A percentile compares a stretch with the other conserved stretches of the same genome.
These are phyloP conservation scores for Xerocomus amazonicus DNA, from an alignment of 1,284 basidiomycete species.

Conservation along the genomic window DNA sequence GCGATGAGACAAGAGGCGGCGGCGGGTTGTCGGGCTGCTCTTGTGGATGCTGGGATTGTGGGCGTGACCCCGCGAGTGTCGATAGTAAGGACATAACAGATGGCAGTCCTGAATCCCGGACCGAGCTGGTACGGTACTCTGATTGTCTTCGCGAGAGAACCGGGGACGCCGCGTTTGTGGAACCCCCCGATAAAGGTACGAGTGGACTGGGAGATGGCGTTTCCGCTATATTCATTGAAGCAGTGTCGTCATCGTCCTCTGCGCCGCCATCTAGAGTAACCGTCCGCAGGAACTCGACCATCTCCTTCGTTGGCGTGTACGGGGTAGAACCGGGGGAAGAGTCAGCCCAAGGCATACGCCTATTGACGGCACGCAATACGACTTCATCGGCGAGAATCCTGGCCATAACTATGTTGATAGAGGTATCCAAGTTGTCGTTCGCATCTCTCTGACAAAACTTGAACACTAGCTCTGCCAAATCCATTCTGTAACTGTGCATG, in stretches of 20 bases:
- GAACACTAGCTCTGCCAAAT: constrained; percentile 57
- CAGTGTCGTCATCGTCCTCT: constrained; percentile 41
- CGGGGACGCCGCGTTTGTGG: constrained; percentile 44
- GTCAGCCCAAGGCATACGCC: constrained; percentile 31
- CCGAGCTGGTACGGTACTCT: constrained; percentile 39
- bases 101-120: constrained; percentile 44
- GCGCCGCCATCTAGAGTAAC: constrained; percentile 37
- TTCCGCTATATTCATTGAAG: constrained; percentile 37
- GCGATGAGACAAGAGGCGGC: constrained; percentile 26
- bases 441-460: constrained; percentile 47
- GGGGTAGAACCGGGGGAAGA: constrained; percentile 24
- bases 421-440: constrained; percentile 27
- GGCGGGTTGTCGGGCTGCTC: constrained; percentile 30
- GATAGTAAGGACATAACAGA: constrained; percentile 63
- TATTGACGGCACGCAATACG: constrained; percentile 43
- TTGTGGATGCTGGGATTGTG: constrained; percentile 48
- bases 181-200: constrained; percentile 29
- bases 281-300: constrained; percentile 39
- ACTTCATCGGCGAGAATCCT: constrained; percentile 61
- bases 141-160: constrained; percentile 53
- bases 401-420: constrained; percentile 53
- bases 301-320: constrained; percentile 27
- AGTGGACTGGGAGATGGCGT: constrained; percentile 33
- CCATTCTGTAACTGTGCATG: constrained; percentile 59
- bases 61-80: constrained; percentile 57